These are phyloP conservation scores for Calocera cornea DNA, from an alignment of 768 basidiomycete species.

Conservation along the genomic window DNA sequence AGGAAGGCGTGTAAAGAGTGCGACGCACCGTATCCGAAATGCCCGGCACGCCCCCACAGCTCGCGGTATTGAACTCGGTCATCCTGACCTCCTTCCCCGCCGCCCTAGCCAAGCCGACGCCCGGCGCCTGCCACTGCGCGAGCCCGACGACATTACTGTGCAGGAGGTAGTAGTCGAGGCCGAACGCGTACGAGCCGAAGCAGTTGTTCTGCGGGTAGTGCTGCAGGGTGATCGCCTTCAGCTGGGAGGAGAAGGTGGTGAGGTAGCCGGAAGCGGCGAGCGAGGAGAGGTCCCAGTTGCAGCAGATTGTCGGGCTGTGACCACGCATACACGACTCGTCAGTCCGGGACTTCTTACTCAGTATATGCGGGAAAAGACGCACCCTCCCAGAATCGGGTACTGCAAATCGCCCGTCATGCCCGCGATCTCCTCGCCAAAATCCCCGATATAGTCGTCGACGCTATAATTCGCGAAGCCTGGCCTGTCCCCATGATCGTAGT, in stretches of 20 bases:
- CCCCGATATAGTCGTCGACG: slow-evolving; percentile 9
- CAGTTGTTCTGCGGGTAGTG: slow-evolving; percentile 15
- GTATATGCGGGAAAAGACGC: neutral
- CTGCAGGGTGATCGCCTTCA: slow-evolving; percentile 9
- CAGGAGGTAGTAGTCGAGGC: slow-evolving; percentile 6
- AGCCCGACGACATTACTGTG: slow-evolving; percentile 26
- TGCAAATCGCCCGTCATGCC: neutral
- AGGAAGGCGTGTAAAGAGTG: neutral
- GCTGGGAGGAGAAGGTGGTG: neutral
- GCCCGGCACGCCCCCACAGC: slow-evolving; percentile 33
- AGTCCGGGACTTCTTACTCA: neutral
- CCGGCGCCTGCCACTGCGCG: slow-evolving; percentile 36
- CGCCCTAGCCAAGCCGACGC: slow-evolving; percentile 27
- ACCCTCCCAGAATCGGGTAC: neutral
- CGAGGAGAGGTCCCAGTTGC: neutral
- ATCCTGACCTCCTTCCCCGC: slow-evolving; percentile 31
- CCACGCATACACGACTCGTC: neutral
- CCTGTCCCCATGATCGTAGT: slow-evolving; percentile 3
- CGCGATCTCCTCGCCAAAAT: neutral
- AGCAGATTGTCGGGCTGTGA: neutral
- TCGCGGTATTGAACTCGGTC: slow-evolving; percentile 42
- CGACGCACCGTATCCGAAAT: slow-evolving; percentile 11
- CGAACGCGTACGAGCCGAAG: neutral
- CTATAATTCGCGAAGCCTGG: slow-evolving; percentile 10
- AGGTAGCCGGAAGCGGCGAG: neutral